Conservation (phyloP, 495 filamentous ascomycete species). For the Bacidia gigantensis region DNA sequence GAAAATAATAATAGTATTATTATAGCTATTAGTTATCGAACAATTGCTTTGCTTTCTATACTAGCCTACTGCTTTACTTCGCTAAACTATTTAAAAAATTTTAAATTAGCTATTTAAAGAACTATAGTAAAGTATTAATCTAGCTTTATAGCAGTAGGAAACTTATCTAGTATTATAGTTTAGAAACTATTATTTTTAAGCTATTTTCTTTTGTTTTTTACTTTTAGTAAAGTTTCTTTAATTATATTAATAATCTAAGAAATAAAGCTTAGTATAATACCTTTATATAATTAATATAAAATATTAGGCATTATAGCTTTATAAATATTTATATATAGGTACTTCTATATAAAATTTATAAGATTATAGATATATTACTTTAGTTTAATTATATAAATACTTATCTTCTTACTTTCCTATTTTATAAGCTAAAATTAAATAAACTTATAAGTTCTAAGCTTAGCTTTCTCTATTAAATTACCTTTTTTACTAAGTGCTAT, state of each 20-base stretch:
- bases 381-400: background rate
- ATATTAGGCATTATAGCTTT: too few species aligned
- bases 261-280: background rate
- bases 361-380: background rate
- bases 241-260: too few species aligned
- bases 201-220: too few species aligned
- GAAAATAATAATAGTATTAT: slow-evolving; percentile 1
- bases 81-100: background rate
- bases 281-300: background rate
- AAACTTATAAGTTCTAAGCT: background rate
- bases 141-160: background rate
- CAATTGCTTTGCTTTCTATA: background rate
- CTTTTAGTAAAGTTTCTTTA: too few species aligned
- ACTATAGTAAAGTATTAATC: background rate
- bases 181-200: too few species aligned
- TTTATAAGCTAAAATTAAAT: slow-evolving; percentile 1
- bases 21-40: background rate
- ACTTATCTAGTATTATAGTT: background rate
- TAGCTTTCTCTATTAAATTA: background rate
- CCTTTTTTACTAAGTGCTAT: background rate
- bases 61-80: background rate
- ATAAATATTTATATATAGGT: background rate
- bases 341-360: background rate
- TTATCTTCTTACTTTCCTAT: background rate
- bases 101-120: background rate